Percentiles rank a stretch among this genome's conserved stretches.
phyloP scores from a whole-genome alignment of 345 rosid species.

The Pugionium dolabratum region DNA sequence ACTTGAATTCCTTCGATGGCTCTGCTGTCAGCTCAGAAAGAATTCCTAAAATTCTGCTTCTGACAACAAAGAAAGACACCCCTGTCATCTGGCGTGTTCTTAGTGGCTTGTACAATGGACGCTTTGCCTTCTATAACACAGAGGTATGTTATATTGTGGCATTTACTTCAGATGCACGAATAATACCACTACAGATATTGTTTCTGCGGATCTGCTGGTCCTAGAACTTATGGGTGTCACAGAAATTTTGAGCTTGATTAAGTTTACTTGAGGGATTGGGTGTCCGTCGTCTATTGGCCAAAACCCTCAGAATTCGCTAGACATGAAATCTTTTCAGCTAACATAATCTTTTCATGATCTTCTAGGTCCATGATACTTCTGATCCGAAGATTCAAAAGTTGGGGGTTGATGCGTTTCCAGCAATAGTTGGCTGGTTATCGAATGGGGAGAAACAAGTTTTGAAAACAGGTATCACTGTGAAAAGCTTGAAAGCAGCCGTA shows the following conservation, averaged over 20 bases:
- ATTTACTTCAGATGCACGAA: background rate
- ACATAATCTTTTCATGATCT: slow-evolving; percentile 16
- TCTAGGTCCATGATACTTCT: slow-evolving; percentile 66
- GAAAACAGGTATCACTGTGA: slow-evolving; percentile 70
- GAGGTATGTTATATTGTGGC: slow-evolving; percentile 54
- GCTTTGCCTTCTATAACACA: slow-evolving; percentile 57
- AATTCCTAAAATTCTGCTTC: slow-evolving; percentile 66
- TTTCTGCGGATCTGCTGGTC: background rate
- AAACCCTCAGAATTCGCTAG: background rate
- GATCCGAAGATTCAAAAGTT: slow-evolving; percentile 55
- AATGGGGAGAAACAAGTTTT: slow-evolving; percentile 76
- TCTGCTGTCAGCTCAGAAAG: slow-evolving; percentile 40
- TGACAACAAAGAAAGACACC: slow-evolving; percentile 81
- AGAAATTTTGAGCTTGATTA: slow-evolving; percentile 1
- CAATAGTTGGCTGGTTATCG: slow-evolving; percentile 82
- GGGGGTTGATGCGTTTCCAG: slow-evolving; percentile 76
- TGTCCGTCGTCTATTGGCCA: background rate
- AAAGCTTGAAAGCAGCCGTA: slow-evolving; percentile 69
- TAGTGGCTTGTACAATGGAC: slow-evolving; percentile 70
- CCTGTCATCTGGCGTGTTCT: slow-evolving; percentile 90
- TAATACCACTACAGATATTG: too few relatives aligned
- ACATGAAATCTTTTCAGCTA: background rate
- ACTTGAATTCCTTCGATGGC: slow-evolving; percentile 48
- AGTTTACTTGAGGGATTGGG: background rate
- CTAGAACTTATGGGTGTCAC: background rate